Evolutionary conservation across 768 basidiomycete genomes (phyloP), one percentile per base, ranked within the genome.

Genomic region (Sporobolomyces pararoseus): DNA sequence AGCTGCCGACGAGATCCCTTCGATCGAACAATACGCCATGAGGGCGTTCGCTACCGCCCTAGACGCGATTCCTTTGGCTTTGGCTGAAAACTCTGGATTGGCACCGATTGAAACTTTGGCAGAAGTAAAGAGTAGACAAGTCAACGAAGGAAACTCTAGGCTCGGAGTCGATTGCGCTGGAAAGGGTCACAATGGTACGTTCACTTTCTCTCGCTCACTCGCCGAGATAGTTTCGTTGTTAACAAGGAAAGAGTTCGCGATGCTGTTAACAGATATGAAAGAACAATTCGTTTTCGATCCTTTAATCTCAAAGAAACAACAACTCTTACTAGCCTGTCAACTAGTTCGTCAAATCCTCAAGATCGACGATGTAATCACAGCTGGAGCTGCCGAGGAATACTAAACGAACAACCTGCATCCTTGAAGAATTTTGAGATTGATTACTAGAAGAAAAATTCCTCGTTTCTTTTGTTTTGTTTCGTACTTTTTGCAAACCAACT

Each of bases 21-120:
- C 91, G 34, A 97, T 99, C 77, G 96, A 99, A 81, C 96, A 99
- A 83, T 99, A 99, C 78, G 96, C 96, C 4, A 97, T 99, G 94
- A 88, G 95, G 57, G 94, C 96, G n/a, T 99, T 98, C 79, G 85
- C 96, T 5, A 89, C 90, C 39, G 95, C 96, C 19, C 83, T 99
- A 12, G 96, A 99, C 76, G 85, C 92, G n/a, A 82, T 98, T 57
- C 96, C 96, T 4, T 85, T 99, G 17, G 96, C 96, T 6, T 84
- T 99, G 16, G 96, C 96, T 19, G 96, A 99, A 81, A 99, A 99
- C 83, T 95, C 91, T 70, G 96, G 96, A 63, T 80, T 98, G 51
- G 88, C 90, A 19, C 96, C 96, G 16, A 99, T 99, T 70, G 93
- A 95, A 81, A 96, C 93, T 7, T 84, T 99, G n/a, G 87, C 96